These are phyloP conservation scores for Triticum aestivum DNA, from an alignment of 176 grass and related monocot species.

Conservation along the genomic window IWGSC_CS_RefSeq_v2.1 NC_057799.1:482409928-482410427, in stretches of 20 bases:
- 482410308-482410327: not conserved
- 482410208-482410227: not conserved
- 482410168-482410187: constrained; percentile 89
- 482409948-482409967: constrained; percentile 74
- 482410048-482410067: not conserved
- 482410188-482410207: not conserved
- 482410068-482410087: constrained; percentile 11
- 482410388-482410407: too few species aligned
- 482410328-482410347: not conserved
- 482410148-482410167: constrained; percentile 76
- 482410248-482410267: not conserved
- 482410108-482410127: constrained; percentile 81
- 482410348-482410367: not conserved
- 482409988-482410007: constrained; percentile 27
- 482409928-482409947: constrained; percentile 91
- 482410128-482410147: constrained; percentile 80
- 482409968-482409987: constrained; percentile 52
- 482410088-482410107: constrained; percentile 58
- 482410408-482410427: too few species aligned
- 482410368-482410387: too few species aligned
- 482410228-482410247: not conserved
- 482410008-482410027: constrained; percentile 15
- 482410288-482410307: not conserved
- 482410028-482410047: constrained; percentile 52
- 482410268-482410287: not conserved